Conservation (phyloP, 495 filamentous ascomycete genomes). For the Barbatosphaeria neglecta region DNA sequence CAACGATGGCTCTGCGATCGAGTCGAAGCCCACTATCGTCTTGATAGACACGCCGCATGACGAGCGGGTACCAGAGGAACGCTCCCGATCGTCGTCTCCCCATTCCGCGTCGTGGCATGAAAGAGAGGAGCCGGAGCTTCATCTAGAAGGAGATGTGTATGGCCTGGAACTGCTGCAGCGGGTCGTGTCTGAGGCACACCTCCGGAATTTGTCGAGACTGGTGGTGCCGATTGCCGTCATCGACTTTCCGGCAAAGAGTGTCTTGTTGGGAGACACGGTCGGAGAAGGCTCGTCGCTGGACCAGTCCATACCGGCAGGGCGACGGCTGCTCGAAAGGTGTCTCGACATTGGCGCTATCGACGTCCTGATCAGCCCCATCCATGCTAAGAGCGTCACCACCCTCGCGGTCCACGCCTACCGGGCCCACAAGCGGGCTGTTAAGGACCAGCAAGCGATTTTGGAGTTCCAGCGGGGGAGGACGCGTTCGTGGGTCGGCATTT, state of each 20-base stretch:
- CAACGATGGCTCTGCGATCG: slow-evolving; percentile 47
- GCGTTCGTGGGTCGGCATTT: slow-evolving; percentile 85
- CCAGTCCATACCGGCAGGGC: slow-evolving; percentile 28
- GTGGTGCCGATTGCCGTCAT: slow-evolving; percentile 65
- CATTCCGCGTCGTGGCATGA: slow-evolving; percentile 27
- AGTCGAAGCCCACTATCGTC: slow-evolving; percentile 62
- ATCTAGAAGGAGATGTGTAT: slow-evolving; percentile 45
- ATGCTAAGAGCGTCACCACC: slow-evolving; percentile 54
- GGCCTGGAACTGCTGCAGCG: slow-evolving; percentile 57
- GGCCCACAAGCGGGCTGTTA: slow-evolving; percentile 56
- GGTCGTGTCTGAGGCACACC: slow-evolving; percentile 58
- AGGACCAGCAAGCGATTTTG: slow-evolving; percentile 55
- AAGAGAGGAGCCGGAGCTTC: slow-evolving; percentile 17
- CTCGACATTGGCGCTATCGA: slow-evolving; percentile 79
- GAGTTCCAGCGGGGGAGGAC: slow-evolving; percentile 60
- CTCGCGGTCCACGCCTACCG: slow-evolving; percentile 76
- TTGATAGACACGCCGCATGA: slow-evolving; percentile 59
- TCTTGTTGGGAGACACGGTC: slow-evolving; percentile 14
- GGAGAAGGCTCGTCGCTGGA: slow-evolving; percentile 4
- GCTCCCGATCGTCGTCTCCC: slow-evolving; percentile 18
- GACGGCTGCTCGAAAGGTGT: slow-evolving; percentile 45
- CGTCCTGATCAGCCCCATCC: slow-evolving; percentile 67
- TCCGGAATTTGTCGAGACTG: slow-evolving; percentile 58
- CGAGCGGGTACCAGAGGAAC: slow-evolving; percentile 27
- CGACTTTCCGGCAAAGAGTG: slow-evolving; percentile 16